Percentiles rank a stretch among this genome's conserved stretches.
Evolutionary conservation across 176 grass and related monocot species (phyloP).

Genomic region (Aegilops sharonensis): DNA sequence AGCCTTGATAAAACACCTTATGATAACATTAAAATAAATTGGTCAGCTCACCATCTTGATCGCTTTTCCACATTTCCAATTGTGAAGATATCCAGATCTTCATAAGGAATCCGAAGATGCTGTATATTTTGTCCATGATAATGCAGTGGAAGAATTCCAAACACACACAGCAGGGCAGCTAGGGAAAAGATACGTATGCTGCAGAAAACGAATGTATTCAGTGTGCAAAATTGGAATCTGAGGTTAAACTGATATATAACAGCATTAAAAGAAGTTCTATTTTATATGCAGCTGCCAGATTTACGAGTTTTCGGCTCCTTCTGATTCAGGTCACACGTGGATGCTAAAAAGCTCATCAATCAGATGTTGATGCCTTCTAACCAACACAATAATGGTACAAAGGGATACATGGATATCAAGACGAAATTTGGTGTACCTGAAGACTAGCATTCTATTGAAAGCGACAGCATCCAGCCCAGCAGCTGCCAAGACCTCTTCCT

Average conservation of each 20-base stretch:
- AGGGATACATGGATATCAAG: constrained; percentile 4
- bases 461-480: constrained; percentile 89
- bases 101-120: constrained; percentile 52
- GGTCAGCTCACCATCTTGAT: constrained; percentile 66
- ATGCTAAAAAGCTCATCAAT: not conserved
- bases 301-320: not conserved
- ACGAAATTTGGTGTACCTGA: constrained; percentile 51
- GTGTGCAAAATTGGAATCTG: not conserved
- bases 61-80: constrained; percentile 57
- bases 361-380: not conserved
- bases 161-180: constrained; percentile 74
- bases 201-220: constrained; percentile 30
- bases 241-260: not conserved
- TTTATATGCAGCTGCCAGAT: not conserved
- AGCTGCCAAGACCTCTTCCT: constrained; percentile 74
- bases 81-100: constrained; percentile 71
- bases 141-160: constrained; percentile 76
- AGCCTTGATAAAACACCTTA: not conserved
- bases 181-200: constrained; percentile 91
- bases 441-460: constrained; percentile 77
- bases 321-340: not conserved
- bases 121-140: constrained; percentile 70
- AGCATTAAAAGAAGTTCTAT: not conserved
- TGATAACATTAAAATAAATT: not conserved
- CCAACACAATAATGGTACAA: not conserved